Base-by-base conservation (phyloP, 2,329 filamentous ascomycete genomes). In the Apiospora saccharicola region DNA sequence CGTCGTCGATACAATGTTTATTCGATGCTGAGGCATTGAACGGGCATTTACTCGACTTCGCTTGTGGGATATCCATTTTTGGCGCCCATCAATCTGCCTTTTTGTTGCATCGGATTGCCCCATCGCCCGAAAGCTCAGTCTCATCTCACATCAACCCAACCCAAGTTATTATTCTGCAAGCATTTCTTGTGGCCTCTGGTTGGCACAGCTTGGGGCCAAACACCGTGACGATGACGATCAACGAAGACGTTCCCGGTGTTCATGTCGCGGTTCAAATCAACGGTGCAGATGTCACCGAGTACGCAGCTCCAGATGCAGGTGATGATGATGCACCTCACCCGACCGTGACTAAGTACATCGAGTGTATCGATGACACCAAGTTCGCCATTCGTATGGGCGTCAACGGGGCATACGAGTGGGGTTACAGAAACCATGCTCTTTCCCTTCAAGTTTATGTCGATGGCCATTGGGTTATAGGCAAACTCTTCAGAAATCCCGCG, bases 321-420 rank as follows among this genome's bases (percentile, higher is more conserved):
- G 74, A 76, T 1, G 69, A 72, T n/a, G 47, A 72, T 53, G 57
- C n/a, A 8, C 34, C 51, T 24, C 71, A 44, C 34, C 74, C 75
- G 51, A 57, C 70, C 22, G 16, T 75, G 64, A 74, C 68, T 19
- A 77, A 79, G 67, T 83, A 81, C 70, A 78, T 82, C 44, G 78
- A 82, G 73, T 79, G 77, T 8, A 49, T 75, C 16, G 76, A 80
- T 41, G 69, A 79, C 22, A 61, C 75, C 22, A 70, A 76, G 16
- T 82, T 81, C 70, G 41, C 74, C 4, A 51, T 82, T 41, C 26
- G 44, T 4, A 16, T 77, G 19, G 44, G 70, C 0, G 68, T 81
- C 1, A 8, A 70, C 30, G 24, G 74, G 1, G 43, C 37, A 30
- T 81, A 81, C 68, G 13, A 72, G 2, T 81, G 78, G 78, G 72